Base-by-base conservation (phyloP, 129 eudicot species). In the Helichrysum umbraculigerum region DNA sequence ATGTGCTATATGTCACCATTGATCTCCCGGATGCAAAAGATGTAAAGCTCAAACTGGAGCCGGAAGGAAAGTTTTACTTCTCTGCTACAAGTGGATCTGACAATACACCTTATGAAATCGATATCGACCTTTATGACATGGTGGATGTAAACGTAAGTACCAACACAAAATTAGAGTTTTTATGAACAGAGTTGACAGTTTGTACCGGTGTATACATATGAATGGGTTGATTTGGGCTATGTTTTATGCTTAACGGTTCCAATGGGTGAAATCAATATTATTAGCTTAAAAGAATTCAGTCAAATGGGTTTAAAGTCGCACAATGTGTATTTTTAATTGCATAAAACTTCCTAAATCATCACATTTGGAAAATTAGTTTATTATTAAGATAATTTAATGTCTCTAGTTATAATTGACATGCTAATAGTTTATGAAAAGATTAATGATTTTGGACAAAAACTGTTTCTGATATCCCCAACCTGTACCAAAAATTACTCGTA, bases 1-100 rank as follows among this genome's bases (percentile, higher is more conserved):
- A 89, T 78, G 52, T 78, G 70, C 68, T 92, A 39, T 92, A 21
- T 63, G 75, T 92, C 66, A 92, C 98, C 11, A 78, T 92, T 64
- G 93, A 85, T 60, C 83, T 89, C 15, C 91, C 96, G 25, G 97
- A 92, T 82, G 91, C 96, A 7, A 86, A 92, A 63, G 85, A 81
- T 56, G 86, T 87, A 56, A 92, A 92, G 72, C 82, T 87, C 21
- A 89, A 84, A 68, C 77, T 92, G 47, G 91, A 85, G 57, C 96
- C 93, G n/a, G 96, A 89, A 29, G 98, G 98, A 39, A 89, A 81
- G 66, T 92, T 92, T 63, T 75, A 47, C 80, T 89, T 87, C 75
- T 87, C 85, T 4, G 91, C 91, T 3, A 76, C 83, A 35, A 79
- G 82, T 61, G 89, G 87, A 58, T 68, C 75, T 15, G 90, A 92